Percentiles rank a stretch among this genome's conserved stretches.
Conservation (phyloP, 2,329 filamentous ascomycete genomes). For the Elsinoe arachidis region DNA sequence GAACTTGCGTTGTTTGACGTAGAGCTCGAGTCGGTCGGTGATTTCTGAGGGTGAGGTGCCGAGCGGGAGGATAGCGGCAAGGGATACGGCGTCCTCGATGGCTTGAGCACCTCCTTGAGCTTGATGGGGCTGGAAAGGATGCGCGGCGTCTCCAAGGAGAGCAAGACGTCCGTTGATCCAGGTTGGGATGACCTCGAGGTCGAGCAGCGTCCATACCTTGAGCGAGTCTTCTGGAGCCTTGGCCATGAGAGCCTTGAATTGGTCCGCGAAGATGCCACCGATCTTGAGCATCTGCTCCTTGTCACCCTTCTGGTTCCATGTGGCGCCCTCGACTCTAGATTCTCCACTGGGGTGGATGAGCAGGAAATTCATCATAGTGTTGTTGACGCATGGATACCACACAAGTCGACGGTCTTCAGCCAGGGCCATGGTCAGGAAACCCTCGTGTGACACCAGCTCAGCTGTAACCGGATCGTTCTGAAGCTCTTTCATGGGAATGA, state of each 20-base stretch:
- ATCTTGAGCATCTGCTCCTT: conserved; percentile 33
- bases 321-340: conserved; percentile 17
- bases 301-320: conserved; percentile 32
- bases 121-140: conserved; percentile 58
- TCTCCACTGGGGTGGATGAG: conserved; percentile 33
- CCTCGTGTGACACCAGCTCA: conserved; percentile 29
- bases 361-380: conserved; percentile 40
- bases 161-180: conserved; percentile 49
- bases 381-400: conserved; percentile 40
- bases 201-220: conserved; percentile 52
- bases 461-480: conserved; percentile 22
- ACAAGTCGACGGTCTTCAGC: conserved; percentile 37
- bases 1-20: conserved; percentile 49
- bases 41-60: conserved; percentile 41
- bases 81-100: conserved; percentile 57
- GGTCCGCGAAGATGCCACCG: conserved; percentile 31
- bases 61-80: conserved; percentile 47
- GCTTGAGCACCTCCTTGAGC: conserved; percentile 55
- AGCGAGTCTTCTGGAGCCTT: conserved; percentile 32
- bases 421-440: conserved; percentile 38
- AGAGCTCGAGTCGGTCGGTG: conserved; percentile 46
- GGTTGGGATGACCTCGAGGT: conserved; percentile 50
- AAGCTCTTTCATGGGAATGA: conserved; percentile 38
- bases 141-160: conserved; percentile 58
- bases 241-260: conserved; percentile 29